These are phyloP conservation scores for Cladosporium sp. DNA, from an alignment of 2,329 filamentous ascomycete genomes.

Conservation along the genomic window DNA sequence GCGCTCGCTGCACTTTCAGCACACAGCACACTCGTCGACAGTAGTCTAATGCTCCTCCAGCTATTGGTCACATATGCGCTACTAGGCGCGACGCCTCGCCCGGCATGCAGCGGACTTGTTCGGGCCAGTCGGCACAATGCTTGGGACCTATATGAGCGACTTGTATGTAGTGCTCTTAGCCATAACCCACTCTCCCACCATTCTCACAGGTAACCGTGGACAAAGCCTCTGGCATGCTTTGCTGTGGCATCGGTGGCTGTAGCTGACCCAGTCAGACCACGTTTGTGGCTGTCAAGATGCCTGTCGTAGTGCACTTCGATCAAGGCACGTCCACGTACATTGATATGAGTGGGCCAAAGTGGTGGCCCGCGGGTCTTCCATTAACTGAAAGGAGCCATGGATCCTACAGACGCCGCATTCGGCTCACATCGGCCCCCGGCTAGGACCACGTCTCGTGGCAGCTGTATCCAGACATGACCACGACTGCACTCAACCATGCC, in stretches of 20 bases:
- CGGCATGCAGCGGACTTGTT: constrained; percentile 7
- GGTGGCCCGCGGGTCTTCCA: not conserved
- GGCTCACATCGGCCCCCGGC: not conserved
- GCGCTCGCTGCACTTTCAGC: constrained; percentile 2
- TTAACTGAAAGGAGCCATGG: not conserved
- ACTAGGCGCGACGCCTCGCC: constrained; percentile 1
- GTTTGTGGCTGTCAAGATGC: not conserved
- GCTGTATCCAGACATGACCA: not conserved
- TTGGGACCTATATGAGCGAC: constrained; percentile 8
- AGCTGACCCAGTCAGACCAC: not conserved
- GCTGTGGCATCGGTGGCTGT: not conserved
- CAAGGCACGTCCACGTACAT: not conserved
- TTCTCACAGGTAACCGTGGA: not conserved
- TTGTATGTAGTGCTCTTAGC: constrained; percentile 2
- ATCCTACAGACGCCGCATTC: not conserved
- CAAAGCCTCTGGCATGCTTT: not conserved
- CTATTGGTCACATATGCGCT: constrained; percentile 10
- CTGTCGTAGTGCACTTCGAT: not conserved
- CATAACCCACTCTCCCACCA: not conserved
- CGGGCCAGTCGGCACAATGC: not conserved
- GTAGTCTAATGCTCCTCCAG: constrained; percentile 4
- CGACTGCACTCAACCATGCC: constrained; percentile 1
- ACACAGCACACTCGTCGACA: not conserved
- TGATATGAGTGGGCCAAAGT: not conserved
- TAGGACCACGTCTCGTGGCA: not conserved